Percentiles rank a stretch among this genome's conserved stretches.
phyloP scores from a whole-genome alignment of 2,329 filamentous ascomycete genomes.

The Aspergillus fischeri region DNA sequence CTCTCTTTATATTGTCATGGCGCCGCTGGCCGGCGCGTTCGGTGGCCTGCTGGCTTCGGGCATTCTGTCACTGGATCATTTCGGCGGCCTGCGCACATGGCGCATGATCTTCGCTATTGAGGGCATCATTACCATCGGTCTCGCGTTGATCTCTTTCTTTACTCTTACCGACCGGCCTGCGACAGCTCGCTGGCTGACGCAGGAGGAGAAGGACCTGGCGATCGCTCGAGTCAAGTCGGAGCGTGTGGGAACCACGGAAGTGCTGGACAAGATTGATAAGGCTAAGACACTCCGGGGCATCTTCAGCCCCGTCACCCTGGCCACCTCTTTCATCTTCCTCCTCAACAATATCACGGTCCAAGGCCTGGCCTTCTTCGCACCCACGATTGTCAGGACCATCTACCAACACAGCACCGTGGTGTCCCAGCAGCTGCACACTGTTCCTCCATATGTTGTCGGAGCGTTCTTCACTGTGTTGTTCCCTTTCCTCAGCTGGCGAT shows the following conservation, averaged over 20 bases:
- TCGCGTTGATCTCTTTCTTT: slow-evolving; percentile 59
- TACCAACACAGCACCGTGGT: slow-evolving; percentile 57
- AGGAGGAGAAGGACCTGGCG: slow-evolving; percentile 64
- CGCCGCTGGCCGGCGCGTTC: slow-evolving; percentile 66
- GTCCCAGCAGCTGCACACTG: slow-evolving; percentile 64
- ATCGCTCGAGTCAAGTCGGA: slow-evolving; percentile 66
- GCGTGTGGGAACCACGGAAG: slow-evolving; percentile 57
- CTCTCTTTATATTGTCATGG: slow-evolving; percentile 66
- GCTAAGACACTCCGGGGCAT: slow-evolving; percentile 60
- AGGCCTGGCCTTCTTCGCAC: slow-evolving; percentile 65
- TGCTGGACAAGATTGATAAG: slow-evolving; percentile 60
- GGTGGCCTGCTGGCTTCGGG: slow-evolving; percentile 62
- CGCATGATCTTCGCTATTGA: slow-evolving; percentile 71
- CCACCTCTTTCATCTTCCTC: slow-evolving; percentile 56
- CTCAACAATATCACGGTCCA: slow-evolving; percentile 68
- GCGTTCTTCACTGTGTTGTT: slow-evolving; percentile 62
- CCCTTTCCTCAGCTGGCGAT: slow-evolving; percentile 58
- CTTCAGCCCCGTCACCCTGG: slow-evolving; percentile 58
- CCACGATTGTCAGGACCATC: slow-evolving; percentile 66
- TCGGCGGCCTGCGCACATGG: slow-evolving; percentile 58
- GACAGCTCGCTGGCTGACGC: slow-evolving; percentile 62
- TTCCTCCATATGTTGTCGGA: slow-evolving; percentile 66
- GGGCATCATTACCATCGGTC: slow-evolving; percentile 58
- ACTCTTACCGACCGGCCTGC: slow-evolving; percentile 66
- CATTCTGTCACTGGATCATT: slow-evolving; percentile 58